Conservation (phyloP, 805 yeast species). For the Metschnikowia aberdeeniae region DNA sequence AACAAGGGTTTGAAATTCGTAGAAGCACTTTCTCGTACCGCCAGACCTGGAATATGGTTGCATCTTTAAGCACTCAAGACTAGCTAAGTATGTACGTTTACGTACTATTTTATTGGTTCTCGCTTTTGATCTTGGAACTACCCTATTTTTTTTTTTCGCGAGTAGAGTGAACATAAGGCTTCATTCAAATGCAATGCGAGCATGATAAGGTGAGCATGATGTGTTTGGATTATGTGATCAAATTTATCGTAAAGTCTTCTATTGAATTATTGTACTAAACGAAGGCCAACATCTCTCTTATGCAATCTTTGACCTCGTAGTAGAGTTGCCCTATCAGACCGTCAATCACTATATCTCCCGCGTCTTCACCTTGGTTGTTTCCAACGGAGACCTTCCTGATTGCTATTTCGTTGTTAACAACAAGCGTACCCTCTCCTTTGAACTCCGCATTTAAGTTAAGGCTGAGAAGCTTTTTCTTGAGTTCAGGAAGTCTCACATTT, state of each 20-base stretch:
- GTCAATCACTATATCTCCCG: slow-evolving; percentile 81
- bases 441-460: slow-evolving; percentile 76
- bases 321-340: slow-evolving; percentile 74
- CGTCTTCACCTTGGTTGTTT: slow-evolving; percentile 43
- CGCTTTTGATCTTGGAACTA: slow-evolving; percentile 12
- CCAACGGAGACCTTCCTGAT: slow-evolving; percentile 59
- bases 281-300: slow-evolving; percentile 71
- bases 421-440: slow-evolving; percentile 88
- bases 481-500: slow-evolving; percentile 77
- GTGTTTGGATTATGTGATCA: background rate
- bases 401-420: slow-evolving; percentile 72
- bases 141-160: background rate
- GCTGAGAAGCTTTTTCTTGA: slow-evolving; percentile 57
- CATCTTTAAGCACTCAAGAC: slow-evolving; percentile 21
- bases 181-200: background rate
- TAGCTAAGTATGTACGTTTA: background rate
- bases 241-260: background rate
- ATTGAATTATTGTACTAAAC: slow-evolving; percentile 33
- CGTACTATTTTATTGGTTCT: slow-evolving; percentile 11
- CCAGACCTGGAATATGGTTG: slow-evolving; percentile 47
- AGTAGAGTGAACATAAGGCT: background rate
- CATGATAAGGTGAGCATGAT: background rate
- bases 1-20: slow-evolving; percentile 42
- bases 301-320: slow-evolving; percentile 69
- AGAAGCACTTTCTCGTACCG: slow-evolving; percentile 46